Conservation (phyloP, 2,329 filamentous ascomycete genomes). For the Thielaviopsis musarum region DNA sequence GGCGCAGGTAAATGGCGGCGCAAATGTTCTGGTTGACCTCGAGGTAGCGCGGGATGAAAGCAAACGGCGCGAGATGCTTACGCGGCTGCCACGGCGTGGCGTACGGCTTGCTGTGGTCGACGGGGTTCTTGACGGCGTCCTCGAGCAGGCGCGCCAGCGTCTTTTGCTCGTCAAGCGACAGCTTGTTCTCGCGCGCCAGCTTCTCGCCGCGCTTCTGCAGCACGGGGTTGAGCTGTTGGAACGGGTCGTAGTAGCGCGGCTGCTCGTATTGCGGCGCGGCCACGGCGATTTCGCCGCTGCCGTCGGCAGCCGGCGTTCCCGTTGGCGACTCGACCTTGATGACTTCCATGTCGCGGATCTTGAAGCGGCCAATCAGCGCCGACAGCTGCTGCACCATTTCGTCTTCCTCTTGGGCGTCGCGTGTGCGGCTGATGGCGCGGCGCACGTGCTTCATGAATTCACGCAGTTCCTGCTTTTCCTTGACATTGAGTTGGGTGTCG, state of each 20-base stretch:
- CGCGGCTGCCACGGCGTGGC: slow-evolving; percentile 79
- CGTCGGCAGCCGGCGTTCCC: background rate
- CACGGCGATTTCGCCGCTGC: slow-evolving; percentile 1
- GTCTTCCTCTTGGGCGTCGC: slow-evolving; percentile 23
- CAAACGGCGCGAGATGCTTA: slow-evolving; percentile 78
- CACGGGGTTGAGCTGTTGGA: slow-evolving; percentile 1
- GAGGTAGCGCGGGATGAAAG: slow-evolving; percentile 85
- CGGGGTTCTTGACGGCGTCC: slow-evolving; percentile 55
- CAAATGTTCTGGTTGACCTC: slow-evolving; percentile 98
- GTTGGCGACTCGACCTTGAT: slow-evolving; percentile 6
- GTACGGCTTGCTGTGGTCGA: slow-evolving; percentile 68
- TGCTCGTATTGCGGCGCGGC: slow-evolving; percentile 6
- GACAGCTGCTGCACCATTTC: slow-evolving; percentile 39
- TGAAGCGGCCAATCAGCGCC: slow-evolving; percentile 30
- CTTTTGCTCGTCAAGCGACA: slow-evolving; percentile 33
- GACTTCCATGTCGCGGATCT: slow-evolving; percentile 18
- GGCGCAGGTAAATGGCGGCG: slow-evolving; percentile 82
- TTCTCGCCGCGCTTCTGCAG: slow-evolving; percentile 18
- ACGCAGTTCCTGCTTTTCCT: slow-evolving; percentile 60
- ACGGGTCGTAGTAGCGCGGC: slow-evolving; percentile 10
- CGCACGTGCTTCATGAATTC: slow-evolving; percentile 51
- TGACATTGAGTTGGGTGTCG: slow-evolving; percentile 36
- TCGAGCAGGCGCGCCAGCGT: slow-evolving; percentile 40
- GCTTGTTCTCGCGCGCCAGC: slow-evolving; percentile 20
- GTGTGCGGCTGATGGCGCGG: slow-evolving; percentile 33